Percentiles rank a stretch among this genome's conserved stretches.
Evolutionary conservation across 129 eudicot species (phyloP).

Genomic region (Glebionis coronaria): DNA sequence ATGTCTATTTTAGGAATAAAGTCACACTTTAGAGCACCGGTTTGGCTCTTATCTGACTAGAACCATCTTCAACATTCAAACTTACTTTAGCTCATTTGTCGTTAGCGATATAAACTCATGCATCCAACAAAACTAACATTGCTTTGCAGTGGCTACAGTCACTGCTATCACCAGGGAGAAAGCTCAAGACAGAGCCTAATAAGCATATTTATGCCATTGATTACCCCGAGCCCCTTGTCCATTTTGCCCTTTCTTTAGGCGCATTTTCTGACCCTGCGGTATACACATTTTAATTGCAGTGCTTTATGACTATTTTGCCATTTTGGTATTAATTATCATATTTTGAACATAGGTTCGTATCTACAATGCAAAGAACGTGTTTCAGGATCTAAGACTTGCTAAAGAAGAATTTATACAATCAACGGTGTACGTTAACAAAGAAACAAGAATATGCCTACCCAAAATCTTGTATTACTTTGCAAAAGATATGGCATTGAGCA

Average conservation of each 20-base stretch:
- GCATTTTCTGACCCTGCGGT: constrained; percentile 79
- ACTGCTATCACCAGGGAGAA: constrained; percentile 76
- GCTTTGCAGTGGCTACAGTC: constrained; percentile 72
- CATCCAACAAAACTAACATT: constrained; percentile 21
- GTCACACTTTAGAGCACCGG: constrained; percentile 78
- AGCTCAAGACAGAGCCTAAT: constrained; percentile 44
- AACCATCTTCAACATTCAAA: background rate
- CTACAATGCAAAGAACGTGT: constrained; percentile 65
- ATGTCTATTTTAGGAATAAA: constrained; percentile 70
- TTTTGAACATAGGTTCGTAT: constrained; percentile 53
- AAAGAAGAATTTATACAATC: constrained; percentile 67
- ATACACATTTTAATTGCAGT: constrained; percentile 14
- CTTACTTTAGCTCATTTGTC: background rate
- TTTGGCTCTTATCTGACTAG: constrained; percentile 29
- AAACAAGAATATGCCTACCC: constrained; percentile 58
- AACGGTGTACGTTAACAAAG: constrained; percentile 61
- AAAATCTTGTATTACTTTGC: constrained; percentile 63
- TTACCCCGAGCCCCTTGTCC: constrained; percentile 87
- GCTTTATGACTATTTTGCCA: background rate
- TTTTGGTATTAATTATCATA: constrained; percentile 6
- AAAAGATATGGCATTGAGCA: constrained; percentile 62
- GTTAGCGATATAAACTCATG: background rate
- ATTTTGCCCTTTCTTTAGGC: constrained; percentile 79
- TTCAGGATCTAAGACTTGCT: constrained; percentile 67
- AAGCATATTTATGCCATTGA: constrained; percentile 60